Evolutionary conservation across 2,329 filamentous ascomycete genomes (phyloP).

Genomic region (Eutypella sp.): DNA sequence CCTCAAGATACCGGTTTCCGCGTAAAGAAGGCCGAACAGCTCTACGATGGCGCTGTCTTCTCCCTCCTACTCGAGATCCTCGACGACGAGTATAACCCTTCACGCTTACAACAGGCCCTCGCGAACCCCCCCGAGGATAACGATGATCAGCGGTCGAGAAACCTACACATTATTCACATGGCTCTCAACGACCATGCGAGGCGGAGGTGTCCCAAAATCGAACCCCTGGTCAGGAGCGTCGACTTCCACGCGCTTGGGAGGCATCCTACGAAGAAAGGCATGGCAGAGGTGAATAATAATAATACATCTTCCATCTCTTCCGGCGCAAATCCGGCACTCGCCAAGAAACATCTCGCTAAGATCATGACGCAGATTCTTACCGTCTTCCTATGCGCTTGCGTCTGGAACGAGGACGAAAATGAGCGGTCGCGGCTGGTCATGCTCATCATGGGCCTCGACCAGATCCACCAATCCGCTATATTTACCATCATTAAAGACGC

Average conservation of each 20-base stretch:
- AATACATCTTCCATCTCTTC: slow-evolving; percentile 38
- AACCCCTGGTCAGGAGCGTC: slow-evolving; percentile 46
- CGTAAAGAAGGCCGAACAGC: slow-evolving; percentile 45
- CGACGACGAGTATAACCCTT: slow-evolving; percentile 51
- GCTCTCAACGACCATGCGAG: slow-evolving; percentile 52
- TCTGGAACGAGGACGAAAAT: slow-evolving; percentile 48
- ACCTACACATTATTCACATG: slow-evolving; percentile 50
- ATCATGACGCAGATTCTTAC: no score
- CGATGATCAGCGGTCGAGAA: slow-evolving; percentile 38
- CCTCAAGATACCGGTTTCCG: slow-evolving; percentile 34
- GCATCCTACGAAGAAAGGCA: slow-evolving; percentile 49
- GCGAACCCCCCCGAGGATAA: slow-evolving; percentile 35
- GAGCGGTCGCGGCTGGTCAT: slow-evolving; percentile 47
- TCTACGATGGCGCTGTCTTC: slow-evolving; percentile 50
- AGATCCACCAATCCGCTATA: slow-evolving; percentile 27
- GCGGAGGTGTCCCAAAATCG: slow-evolving; percentile 45
- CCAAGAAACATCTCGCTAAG: no score
- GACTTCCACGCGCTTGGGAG: slow-evolving; percentile 56
- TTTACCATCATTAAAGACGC: slow-evolving; percentile 19
- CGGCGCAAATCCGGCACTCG: no score
- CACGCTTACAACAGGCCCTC: slow-evolving; percentile 44
- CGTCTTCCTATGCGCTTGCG: slow-evolving; percentile 59
- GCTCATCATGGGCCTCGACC: slow-evolving; percentile 36
- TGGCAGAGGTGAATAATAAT: slow-evolving; percentile 31
- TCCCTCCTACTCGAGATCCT: slow-evolving; percentile 54